Base-by-base conservation (phyloP, 202 grass and related monocot genomes). In the Schoenoplectus tabernaemontani region DNA sequence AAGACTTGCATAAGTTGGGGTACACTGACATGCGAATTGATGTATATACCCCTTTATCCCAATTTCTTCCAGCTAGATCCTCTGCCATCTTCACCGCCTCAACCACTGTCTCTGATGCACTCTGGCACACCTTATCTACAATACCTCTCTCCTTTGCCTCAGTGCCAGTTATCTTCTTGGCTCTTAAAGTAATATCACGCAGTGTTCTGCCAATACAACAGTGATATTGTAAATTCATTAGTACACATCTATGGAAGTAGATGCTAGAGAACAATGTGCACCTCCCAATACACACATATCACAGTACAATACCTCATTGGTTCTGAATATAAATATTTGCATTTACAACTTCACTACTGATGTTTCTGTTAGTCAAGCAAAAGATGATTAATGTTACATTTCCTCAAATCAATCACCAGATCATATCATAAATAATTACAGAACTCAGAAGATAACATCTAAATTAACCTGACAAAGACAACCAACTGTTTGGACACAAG, bases 101-200 rank as follows among this genome's bases (percentile, higher is more conserved):
- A 7, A 62, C 88, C n/a, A 86, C 47, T 0, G 91, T 84, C 85
- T 98, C 89, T 4, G 83, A 81, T 9, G 91, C 85, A 12, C 82
- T 48, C 9, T 85, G 86, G 82, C 84, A 90, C 20, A 94, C 88
- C 54, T 78, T 70, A 67, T 98, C 95, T 0, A 98, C 81, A 82
- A 98, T 78, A n/a, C 88, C 91, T 74, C 86, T 89, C 83, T 90
- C 91, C 91, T 75, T 92, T 37, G 84, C 95, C 37, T 98, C 89
- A 5, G 83, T 23, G 7, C 86, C 89, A 63, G 32, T 37, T 81
- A 92, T 19, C 84, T 90, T 95, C 86, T 22, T 88, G 9, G 89
- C 86, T 2, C 88, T 57, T 19, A 98, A 85, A 15, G 32, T 61
- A 43, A 89, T 88, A 17, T 98, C 91, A 22, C 91, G 87, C 38